Evolutionary conservation across 768 basidiomycete genomes (phyloP).

Genomic region (Daedaleopsis sinensis): DNA sequence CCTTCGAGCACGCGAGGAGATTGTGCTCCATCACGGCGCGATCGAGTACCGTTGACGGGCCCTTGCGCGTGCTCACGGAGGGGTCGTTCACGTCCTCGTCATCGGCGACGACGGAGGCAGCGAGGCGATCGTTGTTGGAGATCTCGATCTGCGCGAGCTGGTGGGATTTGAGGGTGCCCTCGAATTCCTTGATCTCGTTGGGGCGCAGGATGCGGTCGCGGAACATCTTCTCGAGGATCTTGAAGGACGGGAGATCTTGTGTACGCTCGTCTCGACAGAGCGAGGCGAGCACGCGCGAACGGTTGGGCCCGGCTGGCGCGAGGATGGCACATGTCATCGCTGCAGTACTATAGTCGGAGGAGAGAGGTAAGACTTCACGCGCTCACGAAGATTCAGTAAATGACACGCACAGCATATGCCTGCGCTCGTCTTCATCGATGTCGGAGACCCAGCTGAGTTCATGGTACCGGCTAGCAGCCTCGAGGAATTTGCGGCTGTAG

Average conservation of each 20-base stretch:
- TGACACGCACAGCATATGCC: constrained; percentile 79
- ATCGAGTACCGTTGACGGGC: constrained; percentile 94
- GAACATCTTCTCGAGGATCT: constrained; percentile 97
- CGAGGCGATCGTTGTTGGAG: constrained; percentile 79
- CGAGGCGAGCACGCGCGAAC: constrained; percentile 90
- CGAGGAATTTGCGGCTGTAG: constrained; percentile 88
- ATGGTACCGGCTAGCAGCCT: constrained; percentile 93
- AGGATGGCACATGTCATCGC: constrained; percentile 97
- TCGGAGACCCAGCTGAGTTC: constrained; percentile 90
- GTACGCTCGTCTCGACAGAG: constrained; percentile 95
- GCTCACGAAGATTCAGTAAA: neutral
- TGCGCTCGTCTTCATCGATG: constrained; percentile 92
- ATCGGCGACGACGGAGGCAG: constrained; percentile 65
- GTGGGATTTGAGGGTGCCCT: constrained; percentile 84
- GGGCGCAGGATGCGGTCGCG: constrained; percentile 95
- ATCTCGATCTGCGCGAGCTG: constrained; percentile 92
- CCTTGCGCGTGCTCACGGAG: constrained; percentile 73
- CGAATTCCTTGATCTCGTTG: constrained; percentile 88
- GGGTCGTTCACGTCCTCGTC: constrained; percentile 53
- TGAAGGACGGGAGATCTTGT: constrained; percentile 74
- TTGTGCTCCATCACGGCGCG: constrained; percentile 99
- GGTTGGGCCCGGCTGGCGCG: constrained; percentile 95
- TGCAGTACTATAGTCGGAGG: constrained; percentile 56
- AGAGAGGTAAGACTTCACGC: constrained; percentile 6
- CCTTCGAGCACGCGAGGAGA: constrained; percentile 92